These are phyloP conservation scores for Fusarium mexicanum DNA, from an alignment of 2,329 filamentous ascomycete species.

Conservation along the genomic window DNA sequence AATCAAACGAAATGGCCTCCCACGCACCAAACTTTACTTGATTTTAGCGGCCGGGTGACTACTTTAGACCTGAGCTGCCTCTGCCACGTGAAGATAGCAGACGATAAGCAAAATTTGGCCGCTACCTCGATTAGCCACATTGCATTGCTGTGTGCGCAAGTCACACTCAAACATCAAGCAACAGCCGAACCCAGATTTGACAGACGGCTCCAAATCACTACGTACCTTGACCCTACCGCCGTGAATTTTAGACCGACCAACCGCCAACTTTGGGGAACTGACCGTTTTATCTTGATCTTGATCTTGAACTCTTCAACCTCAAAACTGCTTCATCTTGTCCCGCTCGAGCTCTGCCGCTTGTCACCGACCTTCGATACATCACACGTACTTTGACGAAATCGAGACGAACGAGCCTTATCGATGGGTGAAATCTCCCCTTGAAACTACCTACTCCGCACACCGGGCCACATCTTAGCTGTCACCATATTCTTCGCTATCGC, in stretches of 20 bases:
- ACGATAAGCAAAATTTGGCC: conserved; percentile 42
- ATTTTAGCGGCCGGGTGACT: conserved; percentile 19
- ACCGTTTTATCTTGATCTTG: conserved; percentile 19
- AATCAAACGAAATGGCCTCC: conserved; percentile 16
- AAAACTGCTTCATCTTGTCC: background rate
- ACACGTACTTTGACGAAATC: conserved; percentile 25
- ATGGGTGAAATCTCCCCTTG: conserved; percentile 34
- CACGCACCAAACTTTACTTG: conserved; percentile 18
- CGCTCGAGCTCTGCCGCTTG: conserved; percentile 13
- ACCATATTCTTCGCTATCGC: conserved; percentile 15
- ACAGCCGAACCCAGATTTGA: conserved; percentile 11
- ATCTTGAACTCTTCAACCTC: conserved; percentile 5
- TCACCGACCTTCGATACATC: conserved; percentile 28
- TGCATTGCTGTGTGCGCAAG: conserved; percentile 39
- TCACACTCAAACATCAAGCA: conserved; percentile 39
- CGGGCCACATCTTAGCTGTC: conserved; percentile 12
- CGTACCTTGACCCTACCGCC: conserved; percentile 8
- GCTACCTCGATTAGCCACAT: conserved; percentile 43
- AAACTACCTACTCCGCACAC: conserved; percentile 21
- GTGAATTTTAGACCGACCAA: conserved; percentile 21
- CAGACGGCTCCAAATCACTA: conserved; percentile 17
- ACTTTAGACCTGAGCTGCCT: background rate
- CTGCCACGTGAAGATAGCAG: conserved; percentile 43
- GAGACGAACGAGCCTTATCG: conserved; percentile 28
- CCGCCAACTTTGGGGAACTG: conserved; percentile 21